Conservation (phyloP, 805 yeast species). For the Candida ipomoeae region DNA sequence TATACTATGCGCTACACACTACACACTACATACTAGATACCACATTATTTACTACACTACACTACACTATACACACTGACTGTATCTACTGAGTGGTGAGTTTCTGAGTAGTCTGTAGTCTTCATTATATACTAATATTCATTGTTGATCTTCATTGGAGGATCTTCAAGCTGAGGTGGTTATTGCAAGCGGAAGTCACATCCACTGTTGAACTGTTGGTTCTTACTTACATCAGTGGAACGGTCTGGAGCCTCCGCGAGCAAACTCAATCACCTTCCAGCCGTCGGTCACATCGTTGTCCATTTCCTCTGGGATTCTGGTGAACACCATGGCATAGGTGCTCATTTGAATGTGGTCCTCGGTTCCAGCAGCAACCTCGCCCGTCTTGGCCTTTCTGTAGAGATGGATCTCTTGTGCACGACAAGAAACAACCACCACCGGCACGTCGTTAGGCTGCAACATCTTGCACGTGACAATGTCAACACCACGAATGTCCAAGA, state of each 20-base stretch:
- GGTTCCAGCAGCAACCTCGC: constrained; percentile 92
- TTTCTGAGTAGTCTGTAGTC: too few relatives aligned
- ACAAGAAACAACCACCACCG: constrained; percentile 89
- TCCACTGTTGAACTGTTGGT: too few relatives aligned
- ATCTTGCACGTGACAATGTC: constrained; percentile 85
- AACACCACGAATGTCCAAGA: constrained; percentile 91
- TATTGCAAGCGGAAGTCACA: background rate
- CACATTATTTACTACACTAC: too few relatives aligned
- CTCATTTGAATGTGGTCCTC: constrained; percentile 89
- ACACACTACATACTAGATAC: too few relatives aligned
- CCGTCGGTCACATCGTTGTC: constrained; percentile 92
- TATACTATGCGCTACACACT: too few relatives aligned
- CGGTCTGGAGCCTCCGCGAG: constrained; percentile 86
- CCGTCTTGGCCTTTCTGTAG: constrained; percentile 85
- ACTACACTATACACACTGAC: too few relatives aligned
- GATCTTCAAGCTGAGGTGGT: too few relatives aligned
- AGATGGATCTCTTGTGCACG: constrained; percentile 94
- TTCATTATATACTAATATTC: too few relatives aligned
- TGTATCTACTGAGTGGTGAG: too few relatives aligned
- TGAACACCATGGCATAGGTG: constrained; percentile 93
- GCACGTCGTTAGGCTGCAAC: constrained; percentile 85
- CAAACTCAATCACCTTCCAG: constrained; percentile 93
- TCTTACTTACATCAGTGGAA: constrained; percentile 39
- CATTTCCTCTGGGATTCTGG: constrained; percentile 88
- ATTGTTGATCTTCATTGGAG: too few relatives aligned